phyloP scores from a whole-genome alignment of 345 rosid genomes.

The Mallotus nudiflorus region DNA sequence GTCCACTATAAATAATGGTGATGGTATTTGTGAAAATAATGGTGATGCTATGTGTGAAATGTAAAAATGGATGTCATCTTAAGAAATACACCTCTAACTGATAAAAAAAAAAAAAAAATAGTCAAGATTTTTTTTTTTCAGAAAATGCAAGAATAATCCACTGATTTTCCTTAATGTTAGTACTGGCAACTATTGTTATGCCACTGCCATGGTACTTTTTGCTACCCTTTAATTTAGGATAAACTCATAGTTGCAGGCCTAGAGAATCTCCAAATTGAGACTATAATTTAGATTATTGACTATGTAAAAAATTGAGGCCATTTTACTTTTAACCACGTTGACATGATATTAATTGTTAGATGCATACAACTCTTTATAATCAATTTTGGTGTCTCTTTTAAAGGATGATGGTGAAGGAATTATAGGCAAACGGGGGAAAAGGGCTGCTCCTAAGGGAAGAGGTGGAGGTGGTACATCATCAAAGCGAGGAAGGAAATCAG shows the following conservation, averaged over 20 bases:
- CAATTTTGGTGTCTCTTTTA: slow-evolving; percentile 8
- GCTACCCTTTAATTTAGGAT: background rate
- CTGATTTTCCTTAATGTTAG: background rate
- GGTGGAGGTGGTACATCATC: slow-evolving; percentile 68
- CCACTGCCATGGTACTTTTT: background rate
- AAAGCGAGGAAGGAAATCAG: slow-evolving; percentile 74
- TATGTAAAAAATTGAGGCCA: background rate
- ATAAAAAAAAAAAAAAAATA: background rate
- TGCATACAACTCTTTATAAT: background rate
- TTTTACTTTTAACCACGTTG: slow-evolving; percentile 2
- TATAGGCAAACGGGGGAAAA: slow-evolving; percentile 64
- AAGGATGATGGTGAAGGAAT: slow-evolving; percentile 56
- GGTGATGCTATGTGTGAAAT: background rate
- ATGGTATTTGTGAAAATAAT: background rate
- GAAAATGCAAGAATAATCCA: background rate
- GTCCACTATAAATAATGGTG: background rate
- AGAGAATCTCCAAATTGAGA: too few species aligned
- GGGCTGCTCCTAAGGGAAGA: slow-evolving; percentile 68
- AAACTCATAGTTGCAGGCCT: background rate
- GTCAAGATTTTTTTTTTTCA: background rate
- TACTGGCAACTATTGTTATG: background rate
- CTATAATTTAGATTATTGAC: background rate
- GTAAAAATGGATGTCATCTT: background rate
- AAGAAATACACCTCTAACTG: slow-evolving; percentile 1
- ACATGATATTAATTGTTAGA: slow-evolving; percentile 13